These are phyloP conservation scores for Hyparrhenia diplandra DNA, from an alignment of 176 grass and related monocot genomes.

Conservation along the genomic window DNA sequence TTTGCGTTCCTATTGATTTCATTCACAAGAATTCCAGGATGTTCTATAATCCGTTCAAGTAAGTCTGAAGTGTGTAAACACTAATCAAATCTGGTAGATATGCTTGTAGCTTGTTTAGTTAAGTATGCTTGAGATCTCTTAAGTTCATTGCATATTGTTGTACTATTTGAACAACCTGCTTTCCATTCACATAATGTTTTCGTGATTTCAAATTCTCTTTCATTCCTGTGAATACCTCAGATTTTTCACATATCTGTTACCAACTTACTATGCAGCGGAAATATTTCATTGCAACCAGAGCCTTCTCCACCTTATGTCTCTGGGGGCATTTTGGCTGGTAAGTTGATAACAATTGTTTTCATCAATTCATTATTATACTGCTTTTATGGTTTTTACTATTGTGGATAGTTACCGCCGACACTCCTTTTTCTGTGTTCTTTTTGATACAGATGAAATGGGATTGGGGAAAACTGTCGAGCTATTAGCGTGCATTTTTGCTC, in stretches of 20 bases:
- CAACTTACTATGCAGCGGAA: conserved; percentile 58
- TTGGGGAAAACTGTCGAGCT: conserved; percentile 93
- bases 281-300: conserved; percentile 67
- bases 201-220: background rate
- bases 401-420: conserved; percentile 14
- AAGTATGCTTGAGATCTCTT: conserved; percentile 2
- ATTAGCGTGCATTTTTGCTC: conserved; percentile 84
- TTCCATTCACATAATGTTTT: background rate
- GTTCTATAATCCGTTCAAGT: conserved; percentile 99
- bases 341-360: conserved; percentile 6
- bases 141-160: conserved; percentile 3
- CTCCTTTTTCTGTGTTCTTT: conserved; percentile 22
- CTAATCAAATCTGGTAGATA: conserved; percentile 20
- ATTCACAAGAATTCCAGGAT: conserved; percentile 65
- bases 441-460: conserved; percentile 92
- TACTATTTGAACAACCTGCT: background rate
- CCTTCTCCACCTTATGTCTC: conserved; percentile 51
- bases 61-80: conserved; percentile 27
- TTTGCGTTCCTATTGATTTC: conserved; percentile 64
- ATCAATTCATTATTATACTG: background rate
- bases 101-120: conserved; percentile 2
- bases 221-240: background rate
- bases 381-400: conserved; percentile 4
- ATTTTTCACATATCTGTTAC: conserved; percentile 8
- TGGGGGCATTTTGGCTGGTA: conserved; percentile 94